Conservation (phyloP, 2,329 filamentous ascomycete species). For the Cercospora berteroae region DNA sequence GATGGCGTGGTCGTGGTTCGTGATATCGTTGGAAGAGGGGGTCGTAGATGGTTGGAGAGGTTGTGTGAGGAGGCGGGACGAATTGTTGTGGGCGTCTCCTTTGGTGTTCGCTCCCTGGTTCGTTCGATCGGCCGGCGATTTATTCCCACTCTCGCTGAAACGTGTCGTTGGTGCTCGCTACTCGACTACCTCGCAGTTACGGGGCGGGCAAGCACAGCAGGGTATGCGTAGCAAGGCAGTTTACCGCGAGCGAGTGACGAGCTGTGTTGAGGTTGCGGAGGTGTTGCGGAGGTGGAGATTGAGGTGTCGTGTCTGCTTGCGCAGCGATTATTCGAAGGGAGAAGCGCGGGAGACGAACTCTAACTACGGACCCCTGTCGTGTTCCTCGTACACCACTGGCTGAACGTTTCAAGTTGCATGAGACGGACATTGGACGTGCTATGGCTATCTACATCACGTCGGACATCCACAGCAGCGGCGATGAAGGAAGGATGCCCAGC, state of each 20-base stretch:
- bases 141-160: conserved; percentile 16
- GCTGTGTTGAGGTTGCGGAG: background rate
- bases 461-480: background rate
- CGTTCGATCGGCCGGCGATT: background rate
- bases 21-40: background rate
- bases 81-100: background rate
- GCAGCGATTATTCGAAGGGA: conserved; percentile 1
- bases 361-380: background rate
- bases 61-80: background rate
- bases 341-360: conserved; percentile 3
- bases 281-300: background rate
- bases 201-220: background rate
- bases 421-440: background rate
- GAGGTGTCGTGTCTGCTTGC: background rate
- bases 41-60: background rate
- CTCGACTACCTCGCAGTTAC: background rate
- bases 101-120: background rate
- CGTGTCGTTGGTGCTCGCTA: conserved; percentile 13
- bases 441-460: background rate
- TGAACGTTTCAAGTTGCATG: background rate
- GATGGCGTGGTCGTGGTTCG: background rate
- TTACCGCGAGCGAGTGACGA: background rate
- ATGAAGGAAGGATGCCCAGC: background rate
- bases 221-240: background rate
- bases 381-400: background rate